Conservation (phyloP, 768 basidiomycete species). For the Dacryopinax spathularia region DNA sequence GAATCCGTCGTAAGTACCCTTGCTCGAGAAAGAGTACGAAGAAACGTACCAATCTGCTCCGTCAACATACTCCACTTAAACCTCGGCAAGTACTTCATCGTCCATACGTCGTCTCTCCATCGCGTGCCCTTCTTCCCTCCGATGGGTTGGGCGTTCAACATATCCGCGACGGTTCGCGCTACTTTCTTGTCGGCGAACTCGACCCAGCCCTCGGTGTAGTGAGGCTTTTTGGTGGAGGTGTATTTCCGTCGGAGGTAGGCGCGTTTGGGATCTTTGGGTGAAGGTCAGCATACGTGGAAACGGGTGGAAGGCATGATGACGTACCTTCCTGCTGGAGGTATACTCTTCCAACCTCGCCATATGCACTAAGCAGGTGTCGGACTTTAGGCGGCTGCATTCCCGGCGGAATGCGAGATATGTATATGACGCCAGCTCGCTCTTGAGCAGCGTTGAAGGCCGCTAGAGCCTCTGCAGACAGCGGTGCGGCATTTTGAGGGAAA, state of each 20-base stretch:
- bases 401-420: constrained; percentile 91
- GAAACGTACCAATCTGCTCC: constrained; percentile 74
- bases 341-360: constrained; percentile 83
- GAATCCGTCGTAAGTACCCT: not conserved
- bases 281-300: not conserved
- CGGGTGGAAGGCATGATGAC: constrained; percentile 14
- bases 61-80: constrained; percentile 99
- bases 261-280: constrained; percentile 56
- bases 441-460: constrained; percentile 60
- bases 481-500: constrained; percentile 37
- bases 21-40: not conserved
- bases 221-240: constrained; percentile 69
- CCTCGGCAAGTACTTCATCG: constrained; percentile 94
- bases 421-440: constrained; percentile 70
- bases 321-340: constrained; percentile 87
- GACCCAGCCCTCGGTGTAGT: constrained; percentile 95
- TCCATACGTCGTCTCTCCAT: constrained; percentile 98
- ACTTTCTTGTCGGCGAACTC: constrained; percentile 92
- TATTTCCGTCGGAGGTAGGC: constrained; percentile 71
- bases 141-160: constrained; percentile 92
- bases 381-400: constrained; percentile 97
- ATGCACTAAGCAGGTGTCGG: constrained; percentile 76
- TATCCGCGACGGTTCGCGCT: constrained; percentile 76
- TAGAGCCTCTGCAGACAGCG: constrained; percentile 58
- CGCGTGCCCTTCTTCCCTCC: constrained; percentile 82